These are phyloP conservation scores for Quercus rubra DNA, from an alignment of 306 rosid genomes.

Conservation along the genomic window DNA sequence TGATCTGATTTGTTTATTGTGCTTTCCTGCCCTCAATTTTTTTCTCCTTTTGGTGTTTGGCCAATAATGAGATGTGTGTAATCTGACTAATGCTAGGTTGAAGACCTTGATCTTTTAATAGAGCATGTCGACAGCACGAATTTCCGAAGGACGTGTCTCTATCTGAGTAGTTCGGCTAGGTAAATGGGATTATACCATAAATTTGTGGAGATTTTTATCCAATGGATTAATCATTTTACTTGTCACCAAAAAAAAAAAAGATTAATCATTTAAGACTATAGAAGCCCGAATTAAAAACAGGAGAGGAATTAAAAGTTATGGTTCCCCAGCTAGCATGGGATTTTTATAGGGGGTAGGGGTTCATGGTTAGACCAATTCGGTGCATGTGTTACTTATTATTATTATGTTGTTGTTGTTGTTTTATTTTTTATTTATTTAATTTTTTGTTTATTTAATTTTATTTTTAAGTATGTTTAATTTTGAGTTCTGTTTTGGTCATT, in stretches of 20 bases:
- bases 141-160: constrained; percentile 87
- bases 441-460: too few species aligned
- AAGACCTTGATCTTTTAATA: constrained; percentile 85
- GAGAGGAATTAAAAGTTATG: background rate
- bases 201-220: constrained; percentile 1
- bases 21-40: background rate
- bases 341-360: too few species aligned
- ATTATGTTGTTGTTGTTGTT: too few species aligned
- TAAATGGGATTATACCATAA: constrained; percentile 25
- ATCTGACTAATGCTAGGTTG: constrained; percentile 58
- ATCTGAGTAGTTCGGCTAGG: constrained; percentile 98
- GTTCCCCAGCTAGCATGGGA: background rate
- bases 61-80: constrained; percentile 1
- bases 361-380: background rate
- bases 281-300: background rate
- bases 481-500: background rate
- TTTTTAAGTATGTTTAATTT: too few species aligned
- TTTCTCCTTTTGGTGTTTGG: background rate
- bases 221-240: background rate
- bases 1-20: background rate
- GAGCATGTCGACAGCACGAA: constrained; percentile 87
- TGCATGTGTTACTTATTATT: background rate
- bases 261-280: background rate
- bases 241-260: too few species aligned
- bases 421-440: too few species aligned